These are phyloP conservation scores for Solanum tacnaense DNA, from an alignment of 257 asterid genomes.

Conservation along the genomic window DNA sequence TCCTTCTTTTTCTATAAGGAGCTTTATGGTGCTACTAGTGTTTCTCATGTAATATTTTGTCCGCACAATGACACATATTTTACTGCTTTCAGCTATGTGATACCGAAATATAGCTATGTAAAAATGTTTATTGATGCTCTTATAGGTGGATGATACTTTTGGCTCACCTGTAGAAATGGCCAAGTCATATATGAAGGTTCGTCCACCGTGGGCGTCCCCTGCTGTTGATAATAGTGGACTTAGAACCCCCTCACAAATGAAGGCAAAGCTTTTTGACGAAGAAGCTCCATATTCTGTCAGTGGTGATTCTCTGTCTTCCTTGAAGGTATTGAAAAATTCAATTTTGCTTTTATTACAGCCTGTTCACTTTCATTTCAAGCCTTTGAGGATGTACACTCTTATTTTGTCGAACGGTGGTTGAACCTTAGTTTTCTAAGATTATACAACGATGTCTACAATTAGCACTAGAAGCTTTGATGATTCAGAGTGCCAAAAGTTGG, in stretches of 20 bases:
- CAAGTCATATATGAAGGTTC: conserved; percentile 58
- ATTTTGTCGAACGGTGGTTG: background rate
- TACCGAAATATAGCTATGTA: background rate
- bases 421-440: background rate
- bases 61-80: background rate
- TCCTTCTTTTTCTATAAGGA: background rate
- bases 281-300: conserved; percentile 36
- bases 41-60: background rate
- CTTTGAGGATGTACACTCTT: background rate
- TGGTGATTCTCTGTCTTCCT: conserved; percentile 35
- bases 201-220: conserved; percentile 75
- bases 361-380: background rate
- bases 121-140: conserved; percentile 1
- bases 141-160: conserved; percentile 43
- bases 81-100: background rate
- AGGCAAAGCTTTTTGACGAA: conserved; percentile 34
- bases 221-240: conserved; percentile 26
- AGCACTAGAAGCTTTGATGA: background rate
- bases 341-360: background rate
- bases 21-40: background rate
- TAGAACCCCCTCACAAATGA: conserved; percentile 37
- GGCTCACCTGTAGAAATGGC: conserved; percentile 79
- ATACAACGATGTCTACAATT: background rate
- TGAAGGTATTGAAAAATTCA: conserved; percentile 34
- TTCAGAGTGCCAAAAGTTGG: background rate